A percentile compares a stretch with the other conserved stretches of the same genome.
Evolutionary conservation across 2,329 filamentous ascomycete species (phyloP).

Genomic region (Pestalotiopsis sp.): DNA sequence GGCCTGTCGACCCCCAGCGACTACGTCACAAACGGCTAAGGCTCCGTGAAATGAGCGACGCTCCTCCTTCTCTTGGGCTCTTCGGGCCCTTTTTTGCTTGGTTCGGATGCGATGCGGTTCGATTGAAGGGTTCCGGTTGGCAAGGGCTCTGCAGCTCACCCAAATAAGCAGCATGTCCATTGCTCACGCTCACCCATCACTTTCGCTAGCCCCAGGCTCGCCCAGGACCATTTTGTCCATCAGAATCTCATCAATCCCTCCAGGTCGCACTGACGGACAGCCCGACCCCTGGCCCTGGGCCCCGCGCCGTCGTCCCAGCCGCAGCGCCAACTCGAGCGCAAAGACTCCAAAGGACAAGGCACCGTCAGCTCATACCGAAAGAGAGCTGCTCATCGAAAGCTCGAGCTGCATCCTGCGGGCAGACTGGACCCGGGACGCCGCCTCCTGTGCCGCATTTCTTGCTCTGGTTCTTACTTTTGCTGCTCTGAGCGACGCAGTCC

Average conservation of each 20-base stretch:
- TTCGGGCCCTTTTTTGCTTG: neutral
- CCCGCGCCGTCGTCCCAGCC: neutral
- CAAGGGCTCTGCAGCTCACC: conserved; percentile 2
- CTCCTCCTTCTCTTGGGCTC: conserved; percentile 8
- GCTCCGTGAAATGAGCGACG: conserved; percentile 12
- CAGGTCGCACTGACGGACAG: neutral
- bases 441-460: neutral
- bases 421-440: neutral
- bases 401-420: neutral
- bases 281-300: neutral
- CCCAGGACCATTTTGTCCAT: neutral
- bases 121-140: neutral
- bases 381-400: neutral
- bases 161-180: conserved; percentile 7
- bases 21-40: conserved; percentile 13
- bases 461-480: neutral
- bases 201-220: neutral
- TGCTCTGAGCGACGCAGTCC: neutral
- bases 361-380: too few relatives aligned
- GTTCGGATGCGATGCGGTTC: conserved; percentile 5
- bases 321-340: neutral
- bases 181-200: neutral
- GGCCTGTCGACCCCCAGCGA: neutral
- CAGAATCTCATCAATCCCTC: neutral
- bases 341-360: neutral